phyloP scores from a whole-genome alignment of 345 rosid genomes.

The Eutrema japonicum region DNA sequence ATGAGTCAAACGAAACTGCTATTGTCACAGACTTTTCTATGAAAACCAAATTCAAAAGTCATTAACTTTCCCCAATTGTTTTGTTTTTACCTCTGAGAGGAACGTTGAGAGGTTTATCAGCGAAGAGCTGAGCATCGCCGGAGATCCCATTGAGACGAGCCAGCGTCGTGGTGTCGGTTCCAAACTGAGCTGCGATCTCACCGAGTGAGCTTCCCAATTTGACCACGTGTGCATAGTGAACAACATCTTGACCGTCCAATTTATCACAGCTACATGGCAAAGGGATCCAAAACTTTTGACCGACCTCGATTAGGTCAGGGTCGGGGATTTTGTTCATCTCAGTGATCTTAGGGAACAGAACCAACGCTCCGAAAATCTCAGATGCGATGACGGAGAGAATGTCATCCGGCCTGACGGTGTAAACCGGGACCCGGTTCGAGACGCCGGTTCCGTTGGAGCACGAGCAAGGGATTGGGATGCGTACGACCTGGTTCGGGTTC shows the following conservation, averaged over 20 bases:
- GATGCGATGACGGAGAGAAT: not conserved
- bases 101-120: constrained; percentile 53
- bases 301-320: constrained; percentile 28
- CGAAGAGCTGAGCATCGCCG: constrained; percentile 41
- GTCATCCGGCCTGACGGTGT: constrained; percentile 47
- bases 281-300: constrained; percentile 60
- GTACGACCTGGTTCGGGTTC: constrained; percentile 38
- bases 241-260: constrained; percentile 48
- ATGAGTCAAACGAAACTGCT: constrained; percentile 1
- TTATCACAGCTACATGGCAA: constrained; percentile 72
- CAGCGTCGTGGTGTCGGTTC: constrained; percentile 45
- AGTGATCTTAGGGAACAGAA: constrained; percentile 43
- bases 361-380: constrained; percentile 26
- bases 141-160: constrained; percentile 52
- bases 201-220: constrained; percentile 48
- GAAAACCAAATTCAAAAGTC: constrained; percentile 14
- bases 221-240: constrained; percentile 69
- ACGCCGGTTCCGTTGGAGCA: constrained; percentile 64
- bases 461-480: constrained; percentile 63
- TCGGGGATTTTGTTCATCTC: constrained; percentile 44
- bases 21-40: constrained; percentile 12
- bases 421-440: constrained; percentile 50
- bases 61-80: not conserved
- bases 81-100: constrained; percentile 58
- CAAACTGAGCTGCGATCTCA: constrained; percentile 53